phyloP scores from a whole-genome alignment of 1,284 basidiomycete genomes.

The Anthracocystis panici-leucophaei region DNA sequence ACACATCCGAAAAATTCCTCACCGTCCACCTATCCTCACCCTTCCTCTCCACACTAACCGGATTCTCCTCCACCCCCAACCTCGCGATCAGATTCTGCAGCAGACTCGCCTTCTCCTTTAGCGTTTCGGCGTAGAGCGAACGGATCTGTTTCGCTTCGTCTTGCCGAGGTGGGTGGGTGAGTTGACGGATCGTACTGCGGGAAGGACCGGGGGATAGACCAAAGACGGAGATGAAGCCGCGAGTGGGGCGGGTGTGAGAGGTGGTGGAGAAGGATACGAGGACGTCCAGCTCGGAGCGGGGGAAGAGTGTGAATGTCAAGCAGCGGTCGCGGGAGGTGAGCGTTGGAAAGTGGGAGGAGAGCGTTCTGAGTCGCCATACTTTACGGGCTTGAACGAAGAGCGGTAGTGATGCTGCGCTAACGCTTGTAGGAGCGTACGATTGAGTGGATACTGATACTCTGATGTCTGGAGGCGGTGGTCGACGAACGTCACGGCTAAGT shows the following conservation, averaged over 20 bases:
- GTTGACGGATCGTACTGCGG: slow-evolving; percentile 23
- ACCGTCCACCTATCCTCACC: slow-evolving; percentile 3
- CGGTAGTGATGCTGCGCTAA: neutral
- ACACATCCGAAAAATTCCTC: slow-evolving; percentile 31
- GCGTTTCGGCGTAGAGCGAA: slow-evolving; percentile 61
- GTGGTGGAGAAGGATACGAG: slow-evolving; percentile 26
- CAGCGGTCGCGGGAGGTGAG: slow-evolving; percentile 18
- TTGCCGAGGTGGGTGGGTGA: slow-evolving; percentile 23
- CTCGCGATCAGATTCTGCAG: slow-evolving; percentile 36
- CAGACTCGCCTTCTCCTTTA: slow-evolving; percentile 40
- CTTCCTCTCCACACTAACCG: slow-evolving; percentile 4
- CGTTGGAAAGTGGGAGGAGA: slow-evolving; percentile 27
- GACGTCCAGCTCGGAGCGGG: slow-evolving; percentile 45
- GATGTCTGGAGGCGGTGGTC: neutral
- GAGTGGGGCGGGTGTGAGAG: neutral
- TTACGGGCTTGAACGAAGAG: slow-evolving; percentile 29
- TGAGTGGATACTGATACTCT: neutral
- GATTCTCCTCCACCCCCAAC: slow-evolving; percentile 34
- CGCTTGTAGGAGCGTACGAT: neutral
- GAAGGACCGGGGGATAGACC: slow-evolving; percentile 46
- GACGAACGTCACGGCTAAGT: slow-evolving; percentile 18
- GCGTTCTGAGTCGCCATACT: slow-evolving; percentile 27
- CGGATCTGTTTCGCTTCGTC: slow-evolving; percentile 13
- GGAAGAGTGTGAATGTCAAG: slow-evolving; percentile 41
- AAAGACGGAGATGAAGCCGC: slow-evolving; percentile 35